A percentile compares a stretch with the other conserved stretches of the same genome.
Evolutionary conservation across 1,284 basidiomycete genomes (phyloP).

Genomic region (Irpex sp.): DNA sequence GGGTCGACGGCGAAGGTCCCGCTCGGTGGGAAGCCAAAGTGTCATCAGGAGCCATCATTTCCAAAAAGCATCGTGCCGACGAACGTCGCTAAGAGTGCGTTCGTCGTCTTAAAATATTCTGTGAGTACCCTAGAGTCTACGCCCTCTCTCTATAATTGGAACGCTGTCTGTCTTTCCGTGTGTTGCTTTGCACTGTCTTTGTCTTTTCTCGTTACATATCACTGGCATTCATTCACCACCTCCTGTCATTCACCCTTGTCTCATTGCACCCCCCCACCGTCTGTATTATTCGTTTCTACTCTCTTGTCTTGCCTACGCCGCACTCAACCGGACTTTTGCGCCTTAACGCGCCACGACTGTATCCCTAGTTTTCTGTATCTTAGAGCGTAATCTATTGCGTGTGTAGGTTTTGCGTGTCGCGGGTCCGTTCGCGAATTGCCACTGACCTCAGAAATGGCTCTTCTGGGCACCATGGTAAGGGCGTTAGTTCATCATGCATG

Average conservation of each 20-base stretch:
- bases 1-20: slow-evolving; percentile 63
- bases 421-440: background rate
- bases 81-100: slow-evolving; percentile 20
- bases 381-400: background rate
- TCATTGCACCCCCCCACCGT: background rate
- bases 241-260: background rate
- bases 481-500: background rate
- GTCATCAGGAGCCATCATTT: slow-evolving; percentile 33
- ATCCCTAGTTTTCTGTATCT: slow-evolving; percentile 9
- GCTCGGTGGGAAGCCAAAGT: slow-evolving; percentile 58
- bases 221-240: background rate
- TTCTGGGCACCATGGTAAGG: background rate
- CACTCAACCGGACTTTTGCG: background rate
- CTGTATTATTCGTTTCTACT: background rate
- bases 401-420: background rate
- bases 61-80: slow-evolving; percentile 32
- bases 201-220: background rate
- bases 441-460: background rate
- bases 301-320: background rate
- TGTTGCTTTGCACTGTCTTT: background rate
- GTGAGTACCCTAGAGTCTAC: slow-evolving; percentile 9
- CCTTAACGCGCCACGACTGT: slow-evolving; percentile 4
- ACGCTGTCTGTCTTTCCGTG: slow-evolving; percentile 2
- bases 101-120: slow-evolving; percentile 1
- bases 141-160: background rate